These are phyloP conservation scores for Diaporthe amygdali DNA, from an alignment of 2,329 filamentous ascomycete species.

Conservation along the genomic window DNA sequence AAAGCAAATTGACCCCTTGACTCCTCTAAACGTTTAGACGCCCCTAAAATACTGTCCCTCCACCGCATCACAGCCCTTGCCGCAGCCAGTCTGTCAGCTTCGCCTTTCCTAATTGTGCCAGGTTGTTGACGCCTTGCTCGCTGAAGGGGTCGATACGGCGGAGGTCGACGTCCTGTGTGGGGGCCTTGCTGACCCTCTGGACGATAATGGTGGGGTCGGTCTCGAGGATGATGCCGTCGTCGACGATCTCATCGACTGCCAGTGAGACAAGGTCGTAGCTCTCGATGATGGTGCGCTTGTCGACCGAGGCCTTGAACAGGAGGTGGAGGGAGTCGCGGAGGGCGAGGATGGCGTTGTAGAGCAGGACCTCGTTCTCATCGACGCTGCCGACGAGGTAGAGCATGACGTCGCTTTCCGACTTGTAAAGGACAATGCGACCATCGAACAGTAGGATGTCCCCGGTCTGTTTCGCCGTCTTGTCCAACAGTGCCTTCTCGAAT, in stretches of 20 bases:
- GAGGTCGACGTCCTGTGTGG: slow-evolving; percentile 87
- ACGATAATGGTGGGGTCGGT: slow-evolving; percentile 95
- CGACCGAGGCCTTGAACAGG: slow-evolving; percentile 94
- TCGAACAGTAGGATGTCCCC: slow-evolving; percentile 98
- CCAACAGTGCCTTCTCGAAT: slow-evolving; percentile 93
- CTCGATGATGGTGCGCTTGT: slow-evolving; percentile 97
- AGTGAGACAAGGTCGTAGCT: slow-evolving; percentile 97
- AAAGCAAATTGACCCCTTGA: slow-evolving; percentile 24
- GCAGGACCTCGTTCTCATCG: slow-evolving; percentile 95
- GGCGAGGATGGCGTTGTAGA: slow-evolving; percentile 94
- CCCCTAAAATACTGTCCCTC: slow-evolving; percentile 9
- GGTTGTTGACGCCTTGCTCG: slow-evolving; percentile 92
- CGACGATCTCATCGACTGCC: slow-evolving; percentile 92
- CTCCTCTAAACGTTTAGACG: slow-evolving; percentile 27
- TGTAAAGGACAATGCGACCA: slow-evolving; percentile 95
- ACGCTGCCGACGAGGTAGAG: slow-evolving; percentile 88
- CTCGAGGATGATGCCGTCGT: slow-evolving; percentile 96
- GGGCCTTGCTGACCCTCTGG: slow-evolving; percentile 89
- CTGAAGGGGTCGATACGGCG: slow-evolving; percentile 89
- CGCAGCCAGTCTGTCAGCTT: slow-evolving; percentile 91
- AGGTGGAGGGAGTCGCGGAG: slow-evolving; percentile 89
- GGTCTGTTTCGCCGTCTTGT: slow-evolving; percentile 95
- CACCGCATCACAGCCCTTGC: slow-evolving; percentile 69
- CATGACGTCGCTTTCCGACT: slow-evolving; percentile 97
- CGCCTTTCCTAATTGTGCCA: slow-evolving; percentile 91